Evolutionary conservation across 2,329 filamentous ascomycete species (phyloP), one percentile per base, ranked within the genome.

Genomic region (Fusarium virguliforme): DNA sequence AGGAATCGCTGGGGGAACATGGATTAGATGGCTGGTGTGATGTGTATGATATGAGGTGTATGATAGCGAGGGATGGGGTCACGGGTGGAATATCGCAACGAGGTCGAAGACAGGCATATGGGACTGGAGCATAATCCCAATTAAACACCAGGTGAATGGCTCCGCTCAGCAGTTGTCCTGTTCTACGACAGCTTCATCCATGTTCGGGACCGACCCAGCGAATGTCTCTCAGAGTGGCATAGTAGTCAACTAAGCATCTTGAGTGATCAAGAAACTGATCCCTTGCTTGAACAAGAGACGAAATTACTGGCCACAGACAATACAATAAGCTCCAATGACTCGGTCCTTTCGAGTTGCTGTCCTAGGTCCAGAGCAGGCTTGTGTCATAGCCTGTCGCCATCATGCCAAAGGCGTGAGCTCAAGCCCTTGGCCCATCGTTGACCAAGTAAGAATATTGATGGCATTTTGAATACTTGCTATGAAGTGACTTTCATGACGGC

Each of bases 1-100:
- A 81, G 86, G 61, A 86, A 88, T 50, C 80, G 86, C 34, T 90
- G 88, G 88, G 85, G 79, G 8, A 62, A 70, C 32, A 66, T 60
- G 50, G 73, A 74, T n/a, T 67, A 50, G 63, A n/a, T 38, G n/a
- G 4, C 18, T 37, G 34, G 32, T 60, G 6, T 30, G 28, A 26
- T 32, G 41, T 62, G 61, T 72, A 68, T 46, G 60, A 70, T 74
- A 62, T 54, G 46, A 26, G 35, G 15, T 67, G 68, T 72, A 67
- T 41, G 43, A 70, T 69, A 72, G 28, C 28, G 41, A 32, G 41
- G 24, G 22, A 46, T n/a, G 24, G 41, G 26, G 41, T 46, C 41
- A 46, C 13, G 41, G 41, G 8, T 28, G 24, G 26, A 46, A 8
- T 6, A 46, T 24, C 3, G 6, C 4, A 4, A 24, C 22, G 41